phyloP scores from a whole-genome alignment of 257 asterid genomes.

The Catharanthus roseus region DNA sequence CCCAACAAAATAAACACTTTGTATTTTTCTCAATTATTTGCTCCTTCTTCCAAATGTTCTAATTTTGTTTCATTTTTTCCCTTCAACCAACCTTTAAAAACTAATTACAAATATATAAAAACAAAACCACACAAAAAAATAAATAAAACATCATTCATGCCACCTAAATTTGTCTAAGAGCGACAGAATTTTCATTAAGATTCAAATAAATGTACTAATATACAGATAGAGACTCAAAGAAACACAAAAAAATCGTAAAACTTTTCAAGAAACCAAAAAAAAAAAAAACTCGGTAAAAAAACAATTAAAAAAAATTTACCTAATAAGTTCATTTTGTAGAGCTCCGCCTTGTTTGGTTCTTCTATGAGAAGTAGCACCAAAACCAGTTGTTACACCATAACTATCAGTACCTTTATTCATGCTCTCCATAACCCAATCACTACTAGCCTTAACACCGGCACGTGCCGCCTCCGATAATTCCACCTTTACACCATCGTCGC shows the following conservation, averaged over 20 bases:
- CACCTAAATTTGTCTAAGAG: not conserved
- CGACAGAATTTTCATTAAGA: too few species aligned
- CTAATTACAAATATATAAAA: too few species aligned
- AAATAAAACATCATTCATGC: too few species aligned
- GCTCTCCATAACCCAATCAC: slow-evolving; percentile 42
- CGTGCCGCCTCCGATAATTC: slow-evolving; percentile 36
- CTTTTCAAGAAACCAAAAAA: not conserved
- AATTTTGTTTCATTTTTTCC: not conserved
- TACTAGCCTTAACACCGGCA: slow-evolving; percentile 37
- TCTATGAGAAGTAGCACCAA: slow-evolving; percentile 41
- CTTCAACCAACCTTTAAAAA: too few species aligned
- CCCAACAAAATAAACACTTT: not conserved
- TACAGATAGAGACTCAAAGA: too few species aligned
- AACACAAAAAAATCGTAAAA: not conserved
- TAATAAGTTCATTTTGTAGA: slow-evolving; percentile 37
- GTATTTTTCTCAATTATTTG: not conserved
- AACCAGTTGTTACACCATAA: slow-evolving; percentile 42
- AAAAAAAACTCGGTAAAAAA: too few species aligned
- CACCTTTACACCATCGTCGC: slow-evolving; percentile 17
- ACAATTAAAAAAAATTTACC: slow-evolving; percentile 14
- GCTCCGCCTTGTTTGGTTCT: slow-evolving; percentile 40
- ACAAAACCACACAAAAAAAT: not conserved
- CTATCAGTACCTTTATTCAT: slow-evolving; percentile 35
- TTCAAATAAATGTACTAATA: too few species aligned
- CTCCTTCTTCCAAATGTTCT: not conserved